Conservation (phyloP, 768 basidiomycete species). For the Boletellus emodensis region DNA sequence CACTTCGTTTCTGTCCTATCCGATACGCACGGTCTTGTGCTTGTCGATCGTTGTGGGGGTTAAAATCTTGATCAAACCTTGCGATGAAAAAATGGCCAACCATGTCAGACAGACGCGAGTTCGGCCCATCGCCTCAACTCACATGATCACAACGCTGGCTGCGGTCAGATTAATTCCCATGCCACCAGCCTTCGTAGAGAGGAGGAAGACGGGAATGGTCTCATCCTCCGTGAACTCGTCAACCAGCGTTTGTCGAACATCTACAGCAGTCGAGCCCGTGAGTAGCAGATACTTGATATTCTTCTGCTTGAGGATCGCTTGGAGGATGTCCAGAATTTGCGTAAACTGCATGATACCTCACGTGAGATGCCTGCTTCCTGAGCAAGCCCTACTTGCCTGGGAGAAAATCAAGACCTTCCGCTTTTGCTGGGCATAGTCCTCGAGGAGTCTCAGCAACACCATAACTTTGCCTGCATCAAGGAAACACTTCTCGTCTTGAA, state of each 20-base stretch:
- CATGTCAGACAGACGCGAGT: neutral
- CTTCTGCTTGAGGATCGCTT: slow-evolving; percentile 71
- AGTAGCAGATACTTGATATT: slow-evolving; percentile 75
- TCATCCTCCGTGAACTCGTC: slow-evolving; percentile 90
- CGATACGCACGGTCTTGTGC: slow-evolving; percentile 97
- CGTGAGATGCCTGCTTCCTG: neutral
- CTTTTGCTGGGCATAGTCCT: slow-evolving; percentile 58
- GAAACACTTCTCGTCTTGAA: slow-evolving; percentile 71
- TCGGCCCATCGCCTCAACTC: slow-evolving; percentile 18
- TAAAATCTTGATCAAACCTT: slow-evolving; percentile 98
- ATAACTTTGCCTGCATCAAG: slow-evolving; percentile 86
- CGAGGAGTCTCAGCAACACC: slow-evolving; percentile 66
- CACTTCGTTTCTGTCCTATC: slow-evolving; percentile 91
- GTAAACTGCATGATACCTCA: slow-evolving; percentile 62
- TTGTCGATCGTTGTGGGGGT: slow-evolving; percentile 95
- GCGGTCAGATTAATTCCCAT: slow-evolving; percentile 98
- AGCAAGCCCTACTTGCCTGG: slow-evolving; percentile 55
- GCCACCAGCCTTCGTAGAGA: slow-evolving; percentile 90
- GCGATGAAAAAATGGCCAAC: slow-evolving; percentile 3
- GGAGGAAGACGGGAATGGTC: slow-evolving; percentile 81
- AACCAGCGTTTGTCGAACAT: slow-evolving; percentile 87
- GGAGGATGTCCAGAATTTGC: slow-evolving; percentile 91
- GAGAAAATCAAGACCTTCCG: slow-evolving; percentile 92
- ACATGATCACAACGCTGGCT: slow-evolving; percentile 94
- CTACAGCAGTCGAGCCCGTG: slow-evolving; percentile 92